Base-by-base conservation (phyloP, 225 moss, liverwort and hornwort species). In the Bryum argenteum region DNA sequence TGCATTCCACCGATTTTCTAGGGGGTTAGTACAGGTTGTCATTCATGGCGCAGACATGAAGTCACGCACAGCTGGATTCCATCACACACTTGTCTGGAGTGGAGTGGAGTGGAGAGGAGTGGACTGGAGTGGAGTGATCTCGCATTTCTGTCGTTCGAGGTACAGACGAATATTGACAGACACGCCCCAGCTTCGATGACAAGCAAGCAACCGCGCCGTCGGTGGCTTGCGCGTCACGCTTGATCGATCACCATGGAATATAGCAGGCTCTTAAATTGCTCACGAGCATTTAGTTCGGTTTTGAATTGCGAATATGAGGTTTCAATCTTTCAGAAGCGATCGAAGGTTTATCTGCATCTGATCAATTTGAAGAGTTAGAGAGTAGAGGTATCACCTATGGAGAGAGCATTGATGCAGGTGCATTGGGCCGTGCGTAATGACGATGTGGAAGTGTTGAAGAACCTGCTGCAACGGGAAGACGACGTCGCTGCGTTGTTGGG, bases 401-500 rank as follows among this genome's bases (percentile, higher is more conserved):
- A 81, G 83, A 74, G 58, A 39, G 62, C 78, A 38, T 13, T 78
- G 58, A 66, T 78, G 61, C 75, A 81, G 45, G 65, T 87, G 73
- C 83, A 83, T 66, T 83, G 78, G 70, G 87, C 87, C 7, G 81
- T 65, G 23, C 78, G 70, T 8, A 76, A 74, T 26, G 78, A 87
- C 55, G 76, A 87, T 57, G 83, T 76, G 19, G 76, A 63, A 10
- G 48, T 23, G 57, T 38, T 87, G 63, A 73, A 67, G 73, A 47
- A 65, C 26, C 13, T 87, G 20, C 33, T 87, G n/a, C 61, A 38
- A 3, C 58, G 59, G 37, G 57, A 63, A 14, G 75, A 26, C 1
- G 77, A 65, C 19, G 19, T 70, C 3, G 23, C 41, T 2, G 63
- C 42, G 66, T 58, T 87, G 73, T 73, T 87, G 50, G 70, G 81